A percentile compares a stretch with the other conserved stretches of the same genome.
These are phyloP conservation scores for Corniculantispora saksenae DNA, from an alignment of 2,329 filamentous ascomycete species.

Conservation along the genomic window DNA sequence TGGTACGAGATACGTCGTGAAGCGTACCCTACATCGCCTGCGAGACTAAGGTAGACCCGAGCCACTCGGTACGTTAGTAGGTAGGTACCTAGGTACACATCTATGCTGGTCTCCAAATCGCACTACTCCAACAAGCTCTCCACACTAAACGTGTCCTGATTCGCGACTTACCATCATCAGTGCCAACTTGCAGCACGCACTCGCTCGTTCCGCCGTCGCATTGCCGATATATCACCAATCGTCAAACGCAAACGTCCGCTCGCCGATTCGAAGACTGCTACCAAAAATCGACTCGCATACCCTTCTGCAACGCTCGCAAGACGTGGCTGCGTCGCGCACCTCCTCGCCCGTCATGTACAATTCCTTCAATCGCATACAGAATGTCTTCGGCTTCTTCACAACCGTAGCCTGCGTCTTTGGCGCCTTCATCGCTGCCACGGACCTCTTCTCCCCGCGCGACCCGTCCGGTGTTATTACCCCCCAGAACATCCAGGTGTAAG, in stretches of 20 bases:
- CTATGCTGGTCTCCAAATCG: neutral
- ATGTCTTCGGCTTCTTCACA: conserved; percentile 97
- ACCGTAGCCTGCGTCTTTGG: conserved; percentile 84
- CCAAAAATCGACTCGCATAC: neutral
- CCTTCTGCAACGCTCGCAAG: neutral
- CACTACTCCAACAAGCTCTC: neutral
- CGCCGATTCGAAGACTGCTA: neutral
- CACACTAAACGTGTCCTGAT: conserved; percentile 21
- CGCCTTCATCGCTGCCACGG: conserved; percentile 77
- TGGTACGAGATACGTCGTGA: no score
- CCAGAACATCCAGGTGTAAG: conserved; percentile 83
- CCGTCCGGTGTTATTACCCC: conserved; percentile 65
- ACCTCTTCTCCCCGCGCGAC: conserved; percentile 68
- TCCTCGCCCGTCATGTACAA: conserved; percentile 72
- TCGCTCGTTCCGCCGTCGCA: conserved; percentile 14
- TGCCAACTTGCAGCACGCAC: neutral
- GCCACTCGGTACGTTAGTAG: no score
- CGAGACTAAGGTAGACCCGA: neutral
- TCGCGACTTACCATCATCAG: neutral
- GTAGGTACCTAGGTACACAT: no score
- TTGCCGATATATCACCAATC: conserved; percentile 20
- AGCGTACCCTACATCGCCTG: no score
- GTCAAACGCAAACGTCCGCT: neutral
- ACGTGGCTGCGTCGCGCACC: neutral
- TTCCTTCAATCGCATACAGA: conserved; percentile 79